Conservation (phyloP, 805 yeast genomes). For the Debaryomyces castellii region DNA sequence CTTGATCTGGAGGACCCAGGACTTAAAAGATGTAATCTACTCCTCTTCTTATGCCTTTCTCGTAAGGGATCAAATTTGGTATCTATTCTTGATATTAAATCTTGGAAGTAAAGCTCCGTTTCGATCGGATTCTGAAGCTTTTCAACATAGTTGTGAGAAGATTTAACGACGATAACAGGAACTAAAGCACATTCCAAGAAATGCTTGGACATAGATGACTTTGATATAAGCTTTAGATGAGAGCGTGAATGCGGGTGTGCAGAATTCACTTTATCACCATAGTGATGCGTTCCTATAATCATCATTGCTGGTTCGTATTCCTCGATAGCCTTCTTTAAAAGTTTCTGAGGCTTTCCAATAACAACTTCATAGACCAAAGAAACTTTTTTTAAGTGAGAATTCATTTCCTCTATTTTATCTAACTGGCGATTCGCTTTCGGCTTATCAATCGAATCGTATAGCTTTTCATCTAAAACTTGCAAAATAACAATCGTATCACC, state of each 20-base stretch:
- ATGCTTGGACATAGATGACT: constrained; percentile 37
- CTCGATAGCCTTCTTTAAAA: constrained; percentile 36
- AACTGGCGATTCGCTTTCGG: constrained; percentile 26
- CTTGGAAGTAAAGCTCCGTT: constrained; percentile 32
- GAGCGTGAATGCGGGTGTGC: constrained; percentile 8
- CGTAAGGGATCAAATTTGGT: constrained; percentile 13
- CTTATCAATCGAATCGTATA: constrained; percentile 25
- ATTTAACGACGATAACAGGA: constrained; percentile 45
- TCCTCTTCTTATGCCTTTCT: constrained; percentile 17
- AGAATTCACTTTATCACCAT: constrained; percentile 14
- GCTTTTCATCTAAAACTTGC: constrained; percentile 41
- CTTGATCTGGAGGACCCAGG: constrained; percentile 16
- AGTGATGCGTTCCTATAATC: constrained; percentile 43
- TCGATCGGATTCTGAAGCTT: constrained; percentile 30
- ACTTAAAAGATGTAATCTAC: constrained; percentile 12
- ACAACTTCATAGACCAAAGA: constrained; percentile 41
- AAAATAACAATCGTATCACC: constrained; percentile 44
- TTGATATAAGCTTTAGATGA: constrained; percentile 28
- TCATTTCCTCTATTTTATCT: constrained; percentile 31
- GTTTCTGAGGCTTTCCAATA: constrained; percentile 41
- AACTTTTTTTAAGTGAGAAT: constrained; percentile 34
- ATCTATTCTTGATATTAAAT: constrained; percentile 31
- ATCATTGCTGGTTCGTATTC: constrained; percentile 47
- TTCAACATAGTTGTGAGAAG: constrained; percentile 33
- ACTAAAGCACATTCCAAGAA: constrained; percentile 44